Base-by-base conservation (phyloP, 495 filamentous ascomycete species). In the Chaetomium cochliodes region DNA sequence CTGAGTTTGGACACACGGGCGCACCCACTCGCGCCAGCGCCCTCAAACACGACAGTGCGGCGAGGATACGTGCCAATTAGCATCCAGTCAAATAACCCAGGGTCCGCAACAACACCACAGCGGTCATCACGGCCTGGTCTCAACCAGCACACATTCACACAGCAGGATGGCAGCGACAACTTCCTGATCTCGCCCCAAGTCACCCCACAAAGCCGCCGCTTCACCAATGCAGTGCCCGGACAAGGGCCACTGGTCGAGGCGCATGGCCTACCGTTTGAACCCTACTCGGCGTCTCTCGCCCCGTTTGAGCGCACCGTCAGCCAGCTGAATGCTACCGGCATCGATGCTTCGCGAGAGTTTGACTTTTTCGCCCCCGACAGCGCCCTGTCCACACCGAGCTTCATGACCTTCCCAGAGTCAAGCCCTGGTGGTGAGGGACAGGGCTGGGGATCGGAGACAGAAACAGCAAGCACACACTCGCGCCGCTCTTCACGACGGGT, bases 1-100 rank as follows among this genome's bases (percentile, higher is more conserved):
- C 87, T 90, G 78, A 92, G 89, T 76, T 79, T 94, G 63, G 90
- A 92, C 79, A 86, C 86, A 63, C 80, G 85, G 76, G 82, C 75
- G 79, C 82, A 80, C 76, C 75, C 74, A 65, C 76, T 77, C 44
- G 67, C 74, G 65, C 73, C 73, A 67, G 78, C 75, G 67, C 46
- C 72, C 18, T 63, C 67, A 49, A 70, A 74, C 71, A 50, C 73
- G 12, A 66, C 63, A 56, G 68, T 73, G 74, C 80, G 74, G 73
- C 84, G 84, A 78, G 82, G 81, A 61, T 80, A 75, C 64, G 44
- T 63, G 53, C 81, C 77, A 76, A 80, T 86, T 84, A 84, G 82
- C 81, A 86, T 77, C 77, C 81, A 84, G 64, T 74, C 73, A 58
- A 77, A 75, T 84, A 89, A 87, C 82, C 69, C 76, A 85, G 83